phyloP scores from a whole-genome alignment of 495 filamentous ascomycete species.

The Pyronema domesticum region DNA sequence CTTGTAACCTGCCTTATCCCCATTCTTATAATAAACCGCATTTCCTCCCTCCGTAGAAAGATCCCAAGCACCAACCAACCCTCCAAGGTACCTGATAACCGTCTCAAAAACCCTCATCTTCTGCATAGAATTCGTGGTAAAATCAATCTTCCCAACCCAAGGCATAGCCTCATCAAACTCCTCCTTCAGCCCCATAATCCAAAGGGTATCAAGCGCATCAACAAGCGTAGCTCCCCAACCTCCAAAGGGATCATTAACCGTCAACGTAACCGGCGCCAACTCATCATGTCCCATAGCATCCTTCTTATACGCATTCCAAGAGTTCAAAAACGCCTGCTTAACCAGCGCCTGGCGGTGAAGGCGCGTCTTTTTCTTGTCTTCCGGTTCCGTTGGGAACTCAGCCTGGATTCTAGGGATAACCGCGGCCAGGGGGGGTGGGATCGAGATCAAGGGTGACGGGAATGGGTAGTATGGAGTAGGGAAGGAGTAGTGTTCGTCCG shows the following conservation, averaged over 20 bases:
- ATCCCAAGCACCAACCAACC: conserved; percentile 68
- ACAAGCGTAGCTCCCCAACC: conserved; percentile 92
- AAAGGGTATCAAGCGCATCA: conserved; percentile 82
- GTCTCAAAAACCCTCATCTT: conserved; percentile 71
- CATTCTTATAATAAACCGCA: background rate
- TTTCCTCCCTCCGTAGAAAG: conserved; percentile 30
- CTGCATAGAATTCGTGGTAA: conserved; percentile 47
- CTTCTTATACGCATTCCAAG: conserved; percentile 59
- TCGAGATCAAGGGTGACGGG: conserved; percentile 45
- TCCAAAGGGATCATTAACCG: conserved; percentile 57
- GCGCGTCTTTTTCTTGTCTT: conserved; percentile 41
- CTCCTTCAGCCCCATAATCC: conserved; percentile 83
- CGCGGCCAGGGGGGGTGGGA: conserved; percentile 55
- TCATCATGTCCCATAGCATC: conserved; percentile 72
- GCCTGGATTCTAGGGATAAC: conserved; percentile 61
- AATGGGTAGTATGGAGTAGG: conserved; percentile 56
- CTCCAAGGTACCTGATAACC: conserved; percentile 73
- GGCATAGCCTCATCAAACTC: conserved; percentile 78
- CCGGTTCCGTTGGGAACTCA: conserved; percentile 44
- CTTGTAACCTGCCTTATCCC: conserved; percentile 33
- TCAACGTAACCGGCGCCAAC: conserved; percentile 44
- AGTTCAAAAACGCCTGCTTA: conserved; percentile 46
- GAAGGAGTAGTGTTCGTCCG: background rate
- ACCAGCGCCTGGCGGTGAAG: conserved; percentile 48
- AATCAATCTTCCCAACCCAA: conserved; percentile 67